Evolutionary conservation across 23 red algal genomes (phyloP).

Genomic region (Porphyridium purpureum): DNA sequence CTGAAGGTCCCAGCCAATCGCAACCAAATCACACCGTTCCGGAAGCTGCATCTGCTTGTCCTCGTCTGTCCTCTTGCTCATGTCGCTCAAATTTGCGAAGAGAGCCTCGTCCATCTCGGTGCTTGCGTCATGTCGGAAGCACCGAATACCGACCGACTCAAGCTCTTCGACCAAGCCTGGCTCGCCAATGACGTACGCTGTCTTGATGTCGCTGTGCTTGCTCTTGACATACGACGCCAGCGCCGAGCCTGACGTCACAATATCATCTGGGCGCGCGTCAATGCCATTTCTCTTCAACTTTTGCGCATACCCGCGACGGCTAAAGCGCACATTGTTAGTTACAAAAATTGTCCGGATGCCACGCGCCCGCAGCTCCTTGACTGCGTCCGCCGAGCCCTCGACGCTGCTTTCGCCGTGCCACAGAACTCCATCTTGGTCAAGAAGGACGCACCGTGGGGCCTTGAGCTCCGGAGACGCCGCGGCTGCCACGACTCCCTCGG

Average conservation of each 20-base stretch:
- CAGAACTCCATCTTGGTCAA: no score
- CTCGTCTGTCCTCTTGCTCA: no score
- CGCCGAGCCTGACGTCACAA: constrained; percentile 17
- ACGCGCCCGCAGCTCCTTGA: constrained; percentile 2
- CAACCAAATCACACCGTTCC: no score
- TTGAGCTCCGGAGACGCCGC: no score
- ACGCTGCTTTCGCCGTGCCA: no score
- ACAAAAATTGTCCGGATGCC: constrained; percentile 18
- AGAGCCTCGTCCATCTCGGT: no score
- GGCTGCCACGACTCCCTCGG: no score
- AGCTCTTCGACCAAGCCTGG: constrained; percentile 6
- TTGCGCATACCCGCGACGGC: constrained; percentile 14
- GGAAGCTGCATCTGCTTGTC: no score
- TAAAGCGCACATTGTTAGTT: constrained; percentile 21
- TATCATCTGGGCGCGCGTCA: constrained; percentile 7
- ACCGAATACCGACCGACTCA: constrained; percentile 6
- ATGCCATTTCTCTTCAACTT: constrained; percentile 13
- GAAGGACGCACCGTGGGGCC: no score
- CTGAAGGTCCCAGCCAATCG: no score
- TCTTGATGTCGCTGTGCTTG: constrained; percentile 9
- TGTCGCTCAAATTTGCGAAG: no score
- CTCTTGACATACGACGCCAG: constrained; percentile 11
- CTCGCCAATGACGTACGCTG: constrained; percentile 10
- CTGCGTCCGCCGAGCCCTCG: not conserved
- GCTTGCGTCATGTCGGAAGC: no score